Evolutionary conservation across 768 basidiomycete genomes (phyloP).

Genomic region (Nevesoporus exiguus): DNA sequence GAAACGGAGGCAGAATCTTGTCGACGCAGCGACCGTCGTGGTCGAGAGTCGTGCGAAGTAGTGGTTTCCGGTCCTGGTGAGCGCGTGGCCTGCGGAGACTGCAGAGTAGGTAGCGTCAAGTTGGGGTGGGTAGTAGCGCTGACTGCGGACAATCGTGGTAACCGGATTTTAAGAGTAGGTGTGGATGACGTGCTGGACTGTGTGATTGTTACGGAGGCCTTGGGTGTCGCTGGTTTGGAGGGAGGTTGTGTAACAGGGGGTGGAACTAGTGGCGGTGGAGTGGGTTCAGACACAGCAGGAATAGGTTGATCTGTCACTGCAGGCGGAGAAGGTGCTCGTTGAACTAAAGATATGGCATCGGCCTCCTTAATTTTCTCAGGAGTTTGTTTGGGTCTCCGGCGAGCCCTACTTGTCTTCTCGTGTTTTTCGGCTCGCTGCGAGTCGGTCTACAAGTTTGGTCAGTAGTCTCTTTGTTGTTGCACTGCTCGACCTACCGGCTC

Average conservation of each 20-base stretch:
- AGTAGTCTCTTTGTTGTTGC: neutral
- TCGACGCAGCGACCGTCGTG: conserved; percentile 27
- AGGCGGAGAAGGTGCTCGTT: conserved; percentile 15
- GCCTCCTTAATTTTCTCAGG: conserved; percentile 18
- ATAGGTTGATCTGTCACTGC: conserved; percentile 10
- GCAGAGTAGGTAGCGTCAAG: conserved; percentile 14
- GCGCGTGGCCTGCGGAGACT: conserved; percentile 19
- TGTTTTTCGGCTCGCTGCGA: conserved; percentile 14
- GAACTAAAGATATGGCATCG: conserved; percentile 4
- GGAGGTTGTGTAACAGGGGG: conserved; percentile 10
- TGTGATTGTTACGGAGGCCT: conserved; percentile 34
- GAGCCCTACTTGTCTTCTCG: conserved; percentile 16
- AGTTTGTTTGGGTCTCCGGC: conserved; percentile 23
- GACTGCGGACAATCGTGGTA: conserved; percentile 32
- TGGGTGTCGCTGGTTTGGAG: conserved; percentile 30
- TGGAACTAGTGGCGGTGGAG: conserved; percentile 3
- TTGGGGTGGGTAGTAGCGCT: conserved; percentile 25
- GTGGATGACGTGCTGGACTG: conserved; percentile 32
- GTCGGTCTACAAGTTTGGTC: conserved; percentile 8
- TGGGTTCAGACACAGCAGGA: conserved; percentile 14
- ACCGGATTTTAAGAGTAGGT: conserved; percentile 34
- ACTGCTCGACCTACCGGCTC: conserved; percentile 17
- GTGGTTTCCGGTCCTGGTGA: conserved; percentile 24
- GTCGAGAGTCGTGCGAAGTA: conserved; percentile 24
- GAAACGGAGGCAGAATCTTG: conserved; percentile 29